Evolutionary conservation across 495 filamentous ascomycete genomes (phyloP).

Genomic region (Penicillium coprophilum): DNA sequence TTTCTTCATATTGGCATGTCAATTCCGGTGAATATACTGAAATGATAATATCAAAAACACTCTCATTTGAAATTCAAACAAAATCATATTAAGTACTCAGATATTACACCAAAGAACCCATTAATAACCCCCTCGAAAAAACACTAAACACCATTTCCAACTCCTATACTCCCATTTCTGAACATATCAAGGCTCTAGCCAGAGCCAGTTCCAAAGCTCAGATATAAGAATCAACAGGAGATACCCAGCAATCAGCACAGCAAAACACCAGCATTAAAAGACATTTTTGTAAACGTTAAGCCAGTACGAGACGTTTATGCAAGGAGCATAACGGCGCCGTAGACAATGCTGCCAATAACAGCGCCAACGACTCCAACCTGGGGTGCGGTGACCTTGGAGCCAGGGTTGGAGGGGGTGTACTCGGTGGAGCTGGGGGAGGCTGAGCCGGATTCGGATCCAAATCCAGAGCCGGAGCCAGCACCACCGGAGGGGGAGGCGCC

Average conservation of each 20-base stretch:
- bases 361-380: conserved; percentile 26
- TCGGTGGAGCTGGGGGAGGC: conserved; percentile 26
- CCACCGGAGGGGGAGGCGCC: conserved; percentile 4
- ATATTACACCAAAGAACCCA: conserved; percentile 6
- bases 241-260: neutral
- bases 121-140: conserved; percentile 5
- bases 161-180: conserved; percentile 9
- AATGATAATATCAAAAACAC: neutral
- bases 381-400: conserved; percentile 33
- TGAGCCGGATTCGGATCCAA: conserved; percentile 8
- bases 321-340: conserved; percentile 30
- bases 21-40: too few species aligned
- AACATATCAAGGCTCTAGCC: neutral
- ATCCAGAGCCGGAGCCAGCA: conserved; percentile 5
- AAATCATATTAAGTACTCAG: conserved; percentile 21
- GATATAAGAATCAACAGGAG: neutral
- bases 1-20: too few species aligned
- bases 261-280: conserved; percentile 15
- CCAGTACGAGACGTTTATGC: conserved; percentile 21
- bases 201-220: neutral
- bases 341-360: conserved; percentile 31
- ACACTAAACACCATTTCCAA: conserved; percentile 13
- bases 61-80: too few species aligned
- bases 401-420: conserved; percentile 31
- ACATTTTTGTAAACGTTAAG: conserved; percentile 8